phyloP scores from a whole-genome alignment of 768 basidiomycete genomes.

The Suillus alpinus region DNA sequence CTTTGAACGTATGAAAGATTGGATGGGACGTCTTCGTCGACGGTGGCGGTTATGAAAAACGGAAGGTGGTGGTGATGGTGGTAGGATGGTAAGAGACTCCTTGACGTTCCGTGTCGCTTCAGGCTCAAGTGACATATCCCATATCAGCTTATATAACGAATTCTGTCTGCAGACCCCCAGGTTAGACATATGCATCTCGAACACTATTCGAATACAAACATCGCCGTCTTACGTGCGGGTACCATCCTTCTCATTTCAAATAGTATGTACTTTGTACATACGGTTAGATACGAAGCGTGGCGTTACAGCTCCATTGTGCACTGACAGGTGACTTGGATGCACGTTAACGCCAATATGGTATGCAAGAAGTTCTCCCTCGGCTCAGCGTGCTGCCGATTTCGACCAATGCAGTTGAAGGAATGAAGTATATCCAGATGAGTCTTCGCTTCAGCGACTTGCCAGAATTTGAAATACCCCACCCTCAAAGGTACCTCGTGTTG shows the following conservation, averaged over 20 bases:
- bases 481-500: background rate
- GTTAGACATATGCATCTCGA: background rate
- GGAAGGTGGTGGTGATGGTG: background rate
- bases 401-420: background rate
- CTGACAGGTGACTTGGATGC: background rate
- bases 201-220: background rate
- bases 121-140: background rate
- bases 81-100: background rate
- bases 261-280: background rate
- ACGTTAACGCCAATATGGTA: too few species aligned
- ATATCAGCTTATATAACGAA: slow-evolving; percentile 1
- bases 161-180: background rate
- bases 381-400: background rate
- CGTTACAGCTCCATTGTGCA: background rate
- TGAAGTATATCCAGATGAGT: background rate
- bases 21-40: background rate
- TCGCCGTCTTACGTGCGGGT: background rate
- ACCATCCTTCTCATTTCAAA: background rate
- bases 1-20: slow-evolving; percentile 6
- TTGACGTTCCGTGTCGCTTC: slow-evolving; percentile 1
- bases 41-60: slow-evolving; percentile 21
- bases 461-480: background rate
- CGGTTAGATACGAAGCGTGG: background rate
- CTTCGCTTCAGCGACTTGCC: background rate
- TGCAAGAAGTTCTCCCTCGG: background rate